Evolutionary conservation across 148 eudicot species (phyloP), one percentile per base, ranked within the genome.

Genomic region (Rhododendron kiyosumense): DNA sequence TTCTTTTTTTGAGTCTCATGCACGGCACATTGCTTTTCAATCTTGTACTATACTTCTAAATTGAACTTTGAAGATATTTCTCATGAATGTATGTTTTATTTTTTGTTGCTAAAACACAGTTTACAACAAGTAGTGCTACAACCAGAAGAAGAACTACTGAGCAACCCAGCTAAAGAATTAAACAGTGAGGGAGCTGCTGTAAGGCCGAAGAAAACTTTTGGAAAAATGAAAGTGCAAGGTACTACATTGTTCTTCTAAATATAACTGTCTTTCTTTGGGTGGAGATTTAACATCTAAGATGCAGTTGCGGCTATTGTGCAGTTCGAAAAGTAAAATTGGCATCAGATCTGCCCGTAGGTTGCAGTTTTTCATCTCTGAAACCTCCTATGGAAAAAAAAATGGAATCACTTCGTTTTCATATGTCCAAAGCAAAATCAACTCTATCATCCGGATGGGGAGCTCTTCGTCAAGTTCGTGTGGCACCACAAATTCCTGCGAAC

Each of bases 141-240:
- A 87, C 87, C 96, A 61, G 94, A 94, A 84, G 95, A 94, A 80
- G 96, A 94, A 84, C 75, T 94, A 15, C 79, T 94, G 88, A 89
- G 87, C 36, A 91, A 89, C 85, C 81, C 81, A 67, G 63, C 94
- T 28, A 83, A 92, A 14, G 95, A 89, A 78, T 86, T 93, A 85
- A 89, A 89, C 85, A 88, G 94, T 83, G 92, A 92, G 84, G 88
- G 89, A 73, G 91, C 92, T 84, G 85, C 84, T 79, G 82, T 90
- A 32, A 94, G 88, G 87, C 89, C 89, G 63, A 92, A 90, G 91
- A 93, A 92, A 91, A 90, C 92, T 46, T 84, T 91, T 75, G 93
- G 96, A 84, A 94, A 92, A 90, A 81, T 94, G 45, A 94, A 91
- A 92, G 90, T 94, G 85, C 96, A 93, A 93, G 96, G 96, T 94